Base-by-base conservation (phyloP, 495 filamentous ascomycete species). In the Aspergillus egyptiacus region DNA sequence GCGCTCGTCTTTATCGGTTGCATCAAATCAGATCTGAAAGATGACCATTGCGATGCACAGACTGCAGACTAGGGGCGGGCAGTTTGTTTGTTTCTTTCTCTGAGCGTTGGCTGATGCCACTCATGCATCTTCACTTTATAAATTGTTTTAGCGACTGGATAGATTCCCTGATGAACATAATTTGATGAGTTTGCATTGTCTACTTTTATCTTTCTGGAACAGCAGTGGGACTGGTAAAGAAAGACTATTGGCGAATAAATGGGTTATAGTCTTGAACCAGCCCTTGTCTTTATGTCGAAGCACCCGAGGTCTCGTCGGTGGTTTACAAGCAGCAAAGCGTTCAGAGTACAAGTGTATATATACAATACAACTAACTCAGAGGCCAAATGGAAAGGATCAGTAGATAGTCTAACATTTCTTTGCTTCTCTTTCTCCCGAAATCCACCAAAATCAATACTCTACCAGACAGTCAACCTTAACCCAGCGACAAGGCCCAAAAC, bases 111-210 rank as follows among this genome's bases (percentile, higher is more conserved):
- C 28, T 33, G n/a, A n/a, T n/a, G n/a, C n/a, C 41, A 31, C 48
- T 28, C 27, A 30, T 60, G 43, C 46, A 50, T 53, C 15, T 50
- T 34, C 47, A 31, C 15, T 38, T 48, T 43, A 54, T 51, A 49
- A 42, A 53, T 48, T 52, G 43, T 55, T 56, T 51, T 57, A 58
- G 53, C 48, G 57, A 60, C 54, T 60, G 57, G 57, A 60, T 60
- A 60, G 57, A 60, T 52, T 54, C 56, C 46, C 51, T 54, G 50
- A 54, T 46, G 50, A 56, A 56, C 48, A 51, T 40, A 50, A 56
- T 51, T 17, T 33, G n/a, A n/a, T n/a, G n/a, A n/a, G n/a, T n/a
- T n/a, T n/a, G n/a, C n/a, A n/a, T n/a, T n/a, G n/a, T n/a, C n/a
- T n/a, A n/a, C 41, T 44, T 3, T 44, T 45, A 53, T 37, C 28